Evolutionary conservation across 1,284 basidiomycete genomes (phyloP).

Genomic region (Coriolopsis trogii): DNA sequence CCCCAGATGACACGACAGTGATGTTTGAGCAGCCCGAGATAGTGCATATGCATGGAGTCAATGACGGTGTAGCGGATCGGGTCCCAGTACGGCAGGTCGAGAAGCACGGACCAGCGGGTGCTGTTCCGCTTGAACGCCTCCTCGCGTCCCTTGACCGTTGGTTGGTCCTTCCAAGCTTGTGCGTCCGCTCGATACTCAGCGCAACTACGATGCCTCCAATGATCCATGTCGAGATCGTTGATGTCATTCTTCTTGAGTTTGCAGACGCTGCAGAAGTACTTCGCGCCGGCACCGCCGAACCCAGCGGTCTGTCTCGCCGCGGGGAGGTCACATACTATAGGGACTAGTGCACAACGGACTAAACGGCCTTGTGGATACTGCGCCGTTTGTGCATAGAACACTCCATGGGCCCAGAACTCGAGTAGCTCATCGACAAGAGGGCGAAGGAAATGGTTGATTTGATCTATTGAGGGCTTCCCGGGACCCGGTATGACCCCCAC

Average conservation of each 20-base stretch:
- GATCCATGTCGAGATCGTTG: background rate
- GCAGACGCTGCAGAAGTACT: slow-evolving; percentile 28
- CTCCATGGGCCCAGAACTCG: slow-evolving; percentile 32
- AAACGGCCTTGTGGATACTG: slow-evolving; percentile 28
- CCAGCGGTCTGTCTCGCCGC: slow-evolving; percentile 38
- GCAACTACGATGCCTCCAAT: background rate
- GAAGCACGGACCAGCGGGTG: slow-evolving; percentile 31
- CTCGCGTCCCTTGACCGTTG: background rate
- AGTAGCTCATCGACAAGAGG: slow-evolving; percentile 38
- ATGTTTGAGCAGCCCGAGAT: slow-evolving; percentile 28
- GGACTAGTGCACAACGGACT: slow-evolving; percentile 27
- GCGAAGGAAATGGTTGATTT: slow-evolving; percentile 38
- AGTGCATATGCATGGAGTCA: slow-evolving; percentile 41
- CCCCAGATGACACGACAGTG: slow-evolving; percentile 34
- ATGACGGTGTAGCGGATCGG: slow-evolving; percentile 33
- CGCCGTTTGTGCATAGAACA: slow-evolving; percentile 31
- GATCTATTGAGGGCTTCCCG: slow-evolving; percentile 33
- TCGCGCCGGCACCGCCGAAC: slow-evolving; percentile 25
- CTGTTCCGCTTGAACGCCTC: background rate
- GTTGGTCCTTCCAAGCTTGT: slow-evolving; percentile 14
- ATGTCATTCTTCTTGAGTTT: background rate
- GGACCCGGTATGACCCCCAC: slow-evolving; percentile 39
- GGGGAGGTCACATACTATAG: slow-evolving; percentile 37
- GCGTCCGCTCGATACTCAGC: background rate
- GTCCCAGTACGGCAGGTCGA: slow-evolving; percentile 40